Percentiles rank a stretch among this genome's conserved stretches.
Conservation (phyloP, 306 rosid genomes). For the Hylodesmum podocarpum region DNA sequence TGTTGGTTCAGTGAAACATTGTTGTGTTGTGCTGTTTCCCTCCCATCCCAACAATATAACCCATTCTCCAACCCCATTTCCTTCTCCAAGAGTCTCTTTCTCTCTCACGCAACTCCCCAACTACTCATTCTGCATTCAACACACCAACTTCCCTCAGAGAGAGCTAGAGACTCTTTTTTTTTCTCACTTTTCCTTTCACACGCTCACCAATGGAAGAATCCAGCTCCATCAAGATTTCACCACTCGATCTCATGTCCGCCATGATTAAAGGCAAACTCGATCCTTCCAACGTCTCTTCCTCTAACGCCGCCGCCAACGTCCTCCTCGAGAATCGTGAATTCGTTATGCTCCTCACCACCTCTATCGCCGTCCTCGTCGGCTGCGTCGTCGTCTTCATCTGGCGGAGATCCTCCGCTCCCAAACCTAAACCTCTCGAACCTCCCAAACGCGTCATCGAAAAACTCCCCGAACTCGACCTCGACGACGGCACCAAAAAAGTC, state of each 20-base stretch:
- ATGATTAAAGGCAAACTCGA: constrained; percentile 72
- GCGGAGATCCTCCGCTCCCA: constrained; percentile 69
- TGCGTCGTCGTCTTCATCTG: constrained; percentile 73
- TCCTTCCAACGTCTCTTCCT: constrained; percentile 62
- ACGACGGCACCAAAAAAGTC: constrained; percentile 82
- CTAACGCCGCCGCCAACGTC: constrained; percentile 46
- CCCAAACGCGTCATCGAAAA: constrained; percentile 50
- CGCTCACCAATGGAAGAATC: constrained; percentile 60
- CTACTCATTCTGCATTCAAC: constrained; percentile 35
- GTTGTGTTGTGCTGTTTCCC: constrained; percentile 19
- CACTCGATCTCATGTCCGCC: constrained; percentile 85
- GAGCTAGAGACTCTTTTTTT: constrained; percentile 18
- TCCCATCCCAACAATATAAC: constrained; percentile 35
- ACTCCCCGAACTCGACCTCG: constrained; percentile 53
- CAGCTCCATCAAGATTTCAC: constrained; percentile 73
- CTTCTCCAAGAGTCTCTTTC: not conserved
- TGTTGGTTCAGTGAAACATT: constrained; percentile 26
- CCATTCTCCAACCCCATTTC: not conserved
- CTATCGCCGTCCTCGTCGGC: constrained; percentile 82
- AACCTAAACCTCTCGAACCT: constrained; percentile 37
- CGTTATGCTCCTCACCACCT: constrained; percentile 69
- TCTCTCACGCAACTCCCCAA: constrained; percentile 35
- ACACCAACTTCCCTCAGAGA: constrained; percentile 6
- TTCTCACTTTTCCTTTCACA: not conserved
- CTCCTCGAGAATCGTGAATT: constrained; percentile 71